A percentile compares a stretch with the other conserved stretches of the same genome.
These are phyloP conservation scores for Lactifluus hygrophoroides DNA, from an alignment of 768 basidiomycete species.

Conservation along the genomic window DNA sequence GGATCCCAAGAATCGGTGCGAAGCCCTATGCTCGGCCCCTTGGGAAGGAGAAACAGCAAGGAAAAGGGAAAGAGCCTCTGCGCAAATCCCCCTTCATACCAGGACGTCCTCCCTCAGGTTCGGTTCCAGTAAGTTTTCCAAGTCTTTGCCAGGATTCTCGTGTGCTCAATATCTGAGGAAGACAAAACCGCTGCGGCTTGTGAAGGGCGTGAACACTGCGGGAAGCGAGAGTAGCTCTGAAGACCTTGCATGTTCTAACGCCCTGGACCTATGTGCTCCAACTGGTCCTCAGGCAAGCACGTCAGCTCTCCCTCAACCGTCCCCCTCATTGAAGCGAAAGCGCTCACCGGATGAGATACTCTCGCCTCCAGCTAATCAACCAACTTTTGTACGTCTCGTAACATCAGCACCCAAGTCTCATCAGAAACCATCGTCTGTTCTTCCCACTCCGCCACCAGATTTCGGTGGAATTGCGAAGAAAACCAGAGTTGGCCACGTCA, in stretches of 20 bases:
- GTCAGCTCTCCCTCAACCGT: conserved; percentile 6
- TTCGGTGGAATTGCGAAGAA: conserved; percentile 1
- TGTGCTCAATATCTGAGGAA: neutral
- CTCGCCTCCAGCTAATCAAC: neutral
- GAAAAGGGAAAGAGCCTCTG: conserved; percentile 7
- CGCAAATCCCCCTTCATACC: neutral
- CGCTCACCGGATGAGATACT: conserved; percentile 2
- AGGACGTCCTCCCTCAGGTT: conserved; percentile 1
- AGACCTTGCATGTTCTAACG: neutral
- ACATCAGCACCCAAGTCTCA: neutral
- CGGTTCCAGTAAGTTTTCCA: conserved; percentile 1
- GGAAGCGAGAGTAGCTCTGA: conserved; percentile 16
- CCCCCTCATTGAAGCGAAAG: conserved; percentile 14
- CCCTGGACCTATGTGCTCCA: neutral
- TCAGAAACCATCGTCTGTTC: neutral
- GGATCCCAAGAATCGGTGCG: conserved; percentile 29
- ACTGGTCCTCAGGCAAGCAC: neutral
- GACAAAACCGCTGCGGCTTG: conserved; percentile 17
- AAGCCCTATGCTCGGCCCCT: conserved; percentile 28
- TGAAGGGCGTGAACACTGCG: neutral
- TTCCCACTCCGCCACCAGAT: neutral
- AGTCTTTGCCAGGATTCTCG: neutral
- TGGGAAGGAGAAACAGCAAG: conserved; percentile 4
- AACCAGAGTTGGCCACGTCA: conserved; percentile 2
- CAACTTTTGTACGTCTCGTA: conserved; percentile 8